Base-by-base conservation (phyloP, 257 asterid genomes). In the Solanum pinnatisectum region DNA sequence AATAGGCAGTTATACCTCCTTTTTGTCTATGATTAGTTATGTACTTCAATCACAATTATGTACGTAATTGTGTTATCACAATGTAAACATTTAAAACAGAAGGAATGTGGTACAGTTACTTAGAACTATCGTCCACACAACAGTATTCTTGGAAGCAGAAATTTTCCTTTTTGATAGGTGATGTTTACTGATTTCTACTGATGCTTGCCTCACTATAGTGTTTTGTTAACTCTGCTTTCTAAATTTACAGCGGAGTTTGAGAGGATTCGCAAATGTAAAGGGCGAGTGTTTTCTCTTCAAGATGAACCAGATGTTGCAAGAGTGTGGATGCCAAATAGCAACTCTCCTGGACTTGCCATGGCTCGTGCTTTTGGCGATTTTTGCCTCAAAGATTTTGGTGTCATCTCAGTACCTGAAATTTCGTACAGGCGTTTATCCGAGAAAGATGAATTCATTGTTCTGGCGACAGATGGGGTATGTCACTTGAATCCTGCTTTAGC, bases 331-430 rank as follows among this genome's bases (percentile, higher is more conserved):
- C 98, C 98, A 14, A 88, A 94, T 87, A 88, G 74, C 16, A 90
- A 95, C 90, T 87, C 95, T 88, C 98, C 98, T 65, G 98, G 96
- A 70, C 96, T 95, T 68, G 96, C 98, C 83, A 95, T 94, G 96
- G 96, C 98, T 8, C 96, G 96, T 84, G 95, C 96, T 46, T 95
- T 94, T 67, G 98, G 98, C 63, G 98, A 95, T 91, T 95, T 95
- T 88, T 94, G 98, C 87, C 96, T 95, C 84, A 95, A 94, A 91
- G 95, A 95, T 22, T 94, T 89, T 44, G 98, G 98, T 88, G 91
- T 95, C 25, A 95, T 95, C 88, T 93, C 98, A 14, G 95, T 94
- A 52, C 98, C 98, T 23, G 95, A 95, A 77, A 89, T 95, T 65
- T 91, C 93, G 25, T 88, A 91, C 18, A 92, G 96, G 82, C 93